phyloP scores from a whole-genome alignment of 345 rosid species.

The Eucalyptus paniculata region DNA sequence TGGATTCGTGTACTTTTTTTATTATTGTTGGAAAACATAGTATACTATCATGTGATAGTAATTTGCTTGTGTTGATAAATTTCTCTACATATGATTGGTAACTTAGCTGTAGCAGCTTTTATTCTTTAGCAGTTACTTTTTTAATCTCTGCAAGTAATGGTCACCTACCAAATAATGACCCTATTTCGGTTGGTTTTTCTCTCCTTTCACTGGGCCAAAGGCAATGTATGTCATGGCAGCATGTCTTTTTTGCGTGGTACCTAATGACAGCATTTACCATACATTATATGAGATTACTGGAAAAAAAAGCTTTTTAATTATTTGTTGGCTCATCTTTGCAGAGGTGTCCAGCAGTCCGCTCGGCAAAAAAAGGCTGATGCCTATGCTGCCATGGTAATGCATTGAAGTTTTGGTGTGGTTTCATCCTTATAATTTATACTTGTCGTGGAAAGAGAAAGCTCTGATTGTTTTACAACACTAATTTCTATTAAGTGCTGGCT shows the following conservation, averaged over 20 bases:
- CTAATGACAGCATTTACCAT: background rate
- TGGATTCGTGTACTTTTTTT: background rate
- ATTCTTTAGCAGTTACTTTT: background rate
- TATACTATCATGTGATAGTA: background rate
- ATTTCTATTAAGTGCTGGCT: background rate
- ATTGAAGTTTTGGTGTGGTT: background rate
- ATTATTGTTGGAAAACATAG: background rate
- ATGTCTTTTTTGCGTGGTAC: background rate
- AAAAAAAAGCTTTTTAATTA: background rate
- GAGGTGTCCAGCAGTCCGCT: conserved; percentile 56
- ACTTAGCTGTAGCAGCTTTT: background rate
- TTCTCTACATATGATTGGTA: background rate
- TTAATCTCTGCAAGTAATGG: background rate
- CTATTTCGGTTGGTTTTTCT: background rate
- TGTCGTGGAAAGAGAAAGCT: background rate
- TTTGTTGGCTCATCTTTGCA: conserved; percentile 9
- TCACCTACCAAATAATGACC: background rate
- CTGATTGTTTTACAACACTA: background rate
- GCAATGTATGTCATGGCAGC: background rate
- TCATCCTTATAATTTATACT: background rate
- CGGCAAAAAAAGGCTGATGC: conserved; percentile 57
- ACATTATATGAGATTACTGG: background rate
- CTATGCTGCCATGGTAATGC: conserved; percentile 71
- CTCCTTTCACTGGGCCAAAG: background rate
- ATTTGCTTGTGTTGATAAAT: background rate